phyloP scores from a whole-genome alignment of 176 grass and related monocot species.

The Zoysia japonica region DNA sequence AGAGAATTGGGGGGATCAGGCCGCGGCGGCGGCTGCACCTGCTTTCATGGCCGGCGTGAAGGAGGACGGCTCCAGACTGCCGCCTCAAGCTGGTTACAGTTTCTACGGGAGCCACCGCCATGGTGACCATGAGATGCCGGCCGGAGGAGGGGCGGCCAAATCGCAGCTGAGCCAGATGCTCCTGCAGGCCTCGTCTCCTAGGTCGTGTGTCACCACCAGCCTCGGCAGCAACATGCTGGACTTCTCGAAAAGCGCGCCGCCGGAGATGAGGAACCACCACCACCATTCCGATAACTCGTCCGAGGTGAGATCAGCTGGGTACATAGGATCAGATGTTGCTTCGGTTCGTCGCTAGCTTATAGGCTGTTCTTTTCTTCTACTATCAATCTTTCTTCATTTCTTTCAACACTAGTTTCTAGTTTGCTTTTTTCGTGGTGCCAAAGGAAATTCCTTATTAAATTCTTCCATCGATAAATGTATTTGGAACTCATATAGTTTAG shows the following conservation, averaged over 20 bases:
- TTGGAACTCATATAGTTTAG: not conserved
- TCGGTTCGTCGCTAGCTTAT: not conserved
- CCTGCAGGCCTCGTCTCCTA: slow-evolving; percentile 70
- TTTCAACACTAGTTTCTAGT: not conserved
- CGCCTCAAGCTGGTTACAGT: slow-evolving; percentile 33
- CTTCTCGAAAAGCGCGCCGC: slow-evolving; percentile 67
- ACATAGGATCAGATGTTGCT: not conserved
- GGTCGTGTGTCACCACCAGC: slow-evolving; percentile 81
- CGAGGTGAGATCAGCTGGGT: slow-evolving; percentile 57
- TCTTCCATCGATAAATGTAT: not conserved
- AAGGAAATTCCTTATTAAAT: not conserved
- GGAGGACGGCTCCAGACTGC: slow-evolving; percentile 47
- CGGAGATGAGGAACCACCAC: slow-evolving; percentile 49
- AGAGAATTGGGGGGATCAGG: slow-evolving; percentile 59
- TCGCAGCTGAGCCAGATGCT: slow-evolving; percentile 74
- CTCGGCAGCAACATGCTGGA: slow-evolving; percentile 88
- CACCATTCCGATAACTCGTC: slow-evolving; percentile 77
- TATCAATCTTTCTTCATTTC: not conserved
- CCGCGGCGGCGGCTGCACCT: not conserved
- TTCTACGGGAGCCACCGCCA: slow-evolving; percentile 46
- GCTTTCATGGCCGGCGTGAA: slow-evolving; percentile 41
- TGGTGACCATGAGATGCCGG: slow-evolving; percentile 61
- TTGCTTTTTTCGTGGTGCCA: not conserved
- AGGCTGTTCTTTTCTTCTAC: not conserved
- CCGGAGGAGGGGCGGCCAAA: slow-evolving; percentile 28